Conservation (phyloP, 805 yeast species). For the Jamesozyma jinghongensis region DNA sequence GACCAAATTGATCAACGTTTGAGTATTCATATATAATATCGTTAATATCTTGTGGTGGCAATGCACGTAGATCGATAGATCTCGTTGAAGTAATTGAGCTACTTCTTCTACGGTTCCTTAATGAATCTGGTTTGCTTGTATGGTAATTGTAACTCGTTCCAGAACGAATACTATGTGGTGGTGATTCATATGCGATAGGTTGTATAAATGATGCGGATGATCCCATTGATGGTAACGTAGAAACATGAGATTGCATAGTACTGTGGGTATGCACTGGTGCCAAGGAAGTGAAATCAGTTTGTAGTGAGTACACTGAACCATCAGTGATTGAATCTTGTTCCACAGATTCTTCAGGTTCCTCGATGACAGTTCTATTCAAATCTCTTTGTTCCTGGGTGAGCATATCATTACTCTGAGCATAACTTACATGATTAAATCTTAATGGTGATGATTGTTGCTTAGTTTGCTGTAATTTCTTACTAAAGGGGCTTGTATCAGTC, state of each 20-base stretch:
- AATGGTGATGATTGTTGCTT: neutral
- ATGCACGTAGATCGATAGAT: conserved; percentile 24
- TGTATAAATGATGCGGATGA: neutral
- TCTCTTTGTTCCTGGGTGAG: neutral
- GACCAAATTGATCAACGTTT: conserved; percentile 28
- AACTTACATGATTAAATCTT: no score
- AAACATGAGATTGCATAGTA: neutral
- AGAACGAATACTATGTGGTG: neutral
- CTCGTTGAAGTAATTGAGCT: conserved; percentile 5
- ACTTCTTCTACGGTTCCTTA: neutral
- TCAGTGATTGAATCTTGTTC: neutral
- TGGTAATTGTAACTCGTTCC: no score
- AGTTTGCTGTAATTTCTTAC: neutral
- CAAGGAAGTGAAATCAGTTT: neutral
- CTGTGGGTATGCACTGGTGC: conserved; percentile 3
- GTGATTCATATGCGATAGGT: neutral
- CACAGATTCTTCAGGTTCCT: neutral
- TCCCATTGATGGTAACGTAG: neutral
- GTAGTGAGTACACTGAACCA: neutral
- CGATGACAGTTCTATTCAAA: neutral
- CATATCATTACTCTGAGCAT: no score
- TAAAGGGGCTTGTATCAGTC: neutral
- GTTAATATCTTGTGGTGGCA: conserved; percentile 35
- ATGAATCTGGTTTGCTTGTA: neutral
- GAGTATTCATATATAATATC: conserved; percentile 42